A percentile compares a stretch with the other conserved stretches of the same genome.
phyloP scores from a whole-genome alignment of 2,329 filamentous ascomycete species.

The Chaetomium olivaceum region DNA sequence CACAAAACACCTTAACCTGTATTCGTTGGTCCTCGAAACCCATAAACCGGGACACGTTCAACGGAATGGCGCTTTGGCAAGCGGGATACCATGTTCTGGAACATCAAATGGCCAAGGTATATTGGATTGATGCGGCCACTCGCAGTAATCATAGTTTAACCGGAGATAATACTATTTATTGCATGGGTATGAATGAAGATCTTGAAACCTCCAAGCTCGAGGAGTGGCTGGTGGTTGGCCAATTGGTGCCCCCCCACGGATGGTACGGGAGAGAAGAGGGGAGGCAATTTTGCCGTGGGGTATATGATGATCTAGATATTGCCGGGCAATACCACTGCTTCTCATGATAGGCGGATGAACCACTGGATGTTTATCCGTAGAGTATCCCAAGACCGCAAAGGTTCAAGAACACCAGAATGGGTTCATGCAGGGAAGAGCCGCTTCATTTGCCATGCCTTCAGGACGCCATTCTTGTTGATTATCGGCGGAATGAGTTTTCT shows the following conservation, averaged over 20 bases:
- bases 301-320: slow-evolving; percentile 9
- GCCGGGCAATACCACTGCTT: background rate
- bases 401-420: background rate
- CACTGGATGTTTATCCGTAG: background rate
- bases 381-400: background rate
- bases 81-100: background rate
- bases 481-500: background rate
- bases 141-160: background rate
- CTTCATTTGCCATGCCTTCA: background rate
- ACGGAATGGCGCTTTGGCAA: background rate
- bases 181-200: background rate
- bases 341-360: background rate
- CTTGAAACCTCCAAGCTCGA: background rate
- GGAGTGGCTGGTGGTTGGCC: background rate
- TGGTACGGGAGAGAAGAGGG: slow-evolving; percentile 1
- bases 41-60: background rate
- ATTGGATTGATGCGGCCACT: background rate
- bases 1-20: background rate
- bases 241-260: background rate
- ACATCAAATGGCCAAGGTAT: background rate
- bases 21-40: background rate
- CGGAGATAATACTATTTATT: background rate
- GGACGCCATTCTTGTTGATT: background rate
- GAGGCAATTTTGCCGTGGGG: slow-evolving; percentile 8
- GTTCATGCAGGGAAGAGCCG: slow-evolving; percentile 5